Evolutionary conservation across 2,329 filamentous ascomycete genomes (phyloP), one percentile per base, ranked within the genome.

Genomic region (Stemphylium beticola): DNA sequence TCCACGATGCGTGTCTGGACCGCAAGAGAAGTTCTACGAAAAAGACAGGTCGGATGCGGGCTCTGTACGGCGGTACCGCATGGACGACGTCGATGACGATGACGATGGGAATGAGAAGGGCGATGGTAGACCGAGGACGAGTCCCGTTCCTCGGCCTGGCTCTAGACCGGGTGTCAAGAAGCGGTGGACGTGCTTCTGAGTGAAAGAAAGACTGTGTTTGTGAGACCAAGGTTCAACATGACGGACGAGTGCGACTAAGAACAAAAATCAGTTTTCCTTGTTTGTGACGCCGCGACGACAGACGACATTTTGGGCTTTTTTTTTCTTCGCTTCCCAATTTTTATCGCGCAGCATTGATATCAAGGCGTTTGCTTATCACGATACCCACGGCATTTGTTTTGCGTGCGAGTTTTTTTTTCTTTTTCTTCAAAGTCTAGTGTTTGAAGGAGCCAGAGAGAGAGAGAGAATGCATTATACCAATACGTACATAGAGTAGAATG

Each of bases 11-110:
- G 66, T 74, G 1, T 73, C 68, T n/a, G 67, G 65, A 2, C 66
- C 65, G 7, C 64, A 64, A n/a, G 65, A 67, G 37, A 63, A 58
- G 18, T 76, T 77, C 55, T 76, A 75, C 57, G 73, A 75, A 33
- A 70, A 72, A 22, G 70, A 74, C 31, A 60, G 65, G 53, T 67
- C 62, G 37, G 73, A 76, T 50, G 65, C 58, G n/a, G 68, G 71
- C 34, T 75, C 71, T 46, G 74, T 77, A 37, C 61, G 75, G 48
- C 62, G 75, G 18, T 76, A 75, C 61, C 67, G 75, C 36, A 57
- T 77, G 45, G 65, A 69, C 37, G 50, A 75, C 14, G 50, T 62
- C 4, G 67, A 49, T 2, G 45, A 44, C 7, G 31, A 33, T 22
- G 29, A 44, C 2, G 31, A 11, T 4, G 42, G 26, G 10, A 56